phyloP scores from a whole-genome alignment of 2,329 filamentous ascomycete genomes.

The Didymellaceae sp. region DNA sequence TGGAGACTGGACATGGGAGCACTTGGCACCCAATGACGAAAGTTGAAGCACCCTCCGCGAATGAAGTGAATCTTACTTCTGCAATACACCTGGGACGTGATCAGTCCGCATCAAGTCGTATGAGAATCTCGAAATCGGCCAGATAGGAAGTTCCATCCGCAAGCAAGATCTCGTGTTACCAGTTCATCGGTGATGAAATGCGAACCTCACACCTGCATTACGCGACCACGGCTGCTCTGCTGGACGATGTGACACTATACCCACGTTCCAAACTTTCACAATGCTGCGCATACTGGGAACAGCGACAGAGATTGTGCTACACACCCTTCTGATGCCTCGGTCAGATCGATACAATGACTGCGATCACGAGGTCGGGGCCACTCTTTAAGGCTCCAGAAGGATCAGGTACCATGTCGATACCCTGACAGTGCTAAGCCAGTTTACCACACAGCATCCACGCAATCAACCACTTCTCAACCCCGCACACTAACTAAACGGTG shows the following conservation, averaged over 20 bases:
- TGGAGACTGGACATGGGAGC: too few species aligned
- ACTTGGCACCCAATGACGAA: too few species aligned
- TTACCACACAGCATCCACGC: background rate
- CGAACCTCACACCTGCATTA: background rate
- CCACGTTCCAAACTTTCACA: too few species aligned
- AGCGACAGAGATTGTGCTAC: too few species aligned
- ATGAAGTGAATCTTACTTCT: too few species aligned
- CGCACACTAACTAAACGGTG: background rate
- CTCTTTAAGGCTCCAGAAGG: background rate
- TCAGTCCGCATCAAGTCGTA: background rate
- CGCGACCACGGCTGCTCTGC: background rate
- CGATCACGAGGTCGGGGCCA: background rate
- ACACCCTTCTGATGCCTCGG: background rate
- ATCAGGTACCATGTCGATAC: background rate
- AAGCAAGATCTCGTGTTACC: conserved; percentile 2
- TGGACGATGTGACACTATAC: too few species aligned
- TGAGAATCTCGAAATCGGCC: background rate
- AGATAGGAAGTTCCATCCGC: background rate
- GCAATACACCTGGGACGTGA: background rate
- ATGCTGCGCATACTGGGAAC: too few species aligned
- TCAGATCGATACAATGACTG: background rate
- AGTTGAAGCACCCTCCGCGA: too few species aligned
- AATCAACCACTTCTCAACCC: background rate
- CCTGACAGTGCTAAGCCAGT: background rate
- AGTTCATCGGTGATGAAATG: background rate